Conservation (phyloP, 225 moss, liverwort and hornwort genomes). For the Polytrichum commune region DNA sequence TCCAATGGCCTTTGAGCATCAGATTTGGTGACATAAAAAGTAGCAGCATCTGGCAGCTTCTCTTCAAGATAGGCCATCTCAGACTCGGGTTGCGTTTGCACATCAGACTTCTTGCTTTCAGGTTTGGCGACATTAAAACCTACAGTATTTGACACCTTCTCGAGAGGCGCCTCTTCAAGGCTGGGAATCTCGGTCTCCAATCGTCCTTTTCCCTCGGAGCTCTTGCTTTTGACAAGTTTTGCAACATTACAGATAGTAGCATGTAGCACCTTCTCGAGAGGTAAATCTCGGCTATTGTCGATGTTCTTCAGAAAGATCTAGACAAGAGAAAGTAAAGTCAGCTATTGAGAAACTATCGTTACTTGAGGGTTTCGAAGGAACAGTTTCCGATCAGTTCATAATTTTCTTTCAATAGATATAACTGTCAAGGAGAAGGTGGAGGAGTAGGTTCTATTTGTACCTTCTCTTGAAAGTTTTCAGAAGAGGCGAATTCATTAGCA, state of each 20-base stretch:
- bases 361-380: no score
- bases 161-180: background rate
- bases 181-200: background rate
- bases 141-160: no score
- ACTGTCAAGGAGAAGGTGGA: no score
- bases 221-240: background rate
- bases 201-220: background rate
- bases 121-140: no score
- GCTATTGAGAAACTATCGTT: no score
- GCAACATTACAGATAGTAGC: background rate
- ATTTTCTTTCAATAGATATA: no score
- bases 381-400: no score
- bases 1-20: background rate
- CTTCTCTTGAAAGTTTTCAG: slow-evolving; percentile 29
- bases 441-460: slow-evolving; percentile 8
- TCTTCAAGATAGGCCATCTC: no score
- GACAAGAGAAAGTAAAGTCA: background rate
- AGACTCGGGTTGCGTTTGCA: no score
- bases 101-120: no score
- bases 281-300: slow-evolving; percentile 13
- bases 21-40: background rate
- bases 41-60: no score
- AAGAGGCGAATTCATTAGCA: slow-evolving; percentile 11
- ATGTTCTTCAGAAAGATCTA: slow-evolving; percentile 28
- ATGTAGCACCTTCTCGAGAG: background rate